A percentile compares a stretch with the other conserved stretches of the same genome.
These are phyloP conservation scores for Cryptosporidium bovis DNA, from an alignment of 169 alveolate genomes.

Conservation along the genomic window DNA sequence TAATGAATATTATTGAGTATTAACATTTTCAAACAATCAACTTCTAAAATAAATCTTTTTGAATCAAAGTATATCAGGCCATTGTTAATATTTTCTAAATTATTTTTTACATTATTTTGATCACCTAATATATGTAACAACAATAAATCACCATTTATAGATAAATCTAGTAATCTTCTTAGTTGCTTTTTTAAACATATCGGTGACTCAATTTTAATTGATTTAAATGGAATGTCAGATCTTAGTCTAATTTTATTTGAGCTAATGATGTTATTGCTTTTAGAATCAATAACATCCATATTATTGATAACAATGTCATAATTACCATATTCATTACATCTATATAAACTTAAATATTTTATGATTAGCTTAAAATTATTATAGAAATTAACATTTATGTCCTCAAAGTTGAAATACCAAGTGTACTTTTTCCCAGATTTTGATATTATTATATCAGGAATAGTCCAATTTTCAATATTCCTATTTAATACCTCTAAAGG, in stretches of 20 bases:
- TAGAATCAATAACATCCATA: neutral
- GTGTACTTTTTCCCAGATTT: constrained; percentile 19
- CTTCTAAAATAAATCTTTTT: constrained; percentile 45
- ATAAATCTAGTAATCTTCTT: constrained; percentile 43
- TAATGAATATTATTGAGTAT: constrained; percentile 2
- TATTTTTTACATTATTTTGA: neutral
- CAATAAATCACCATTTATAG: constrained; percentile 50
- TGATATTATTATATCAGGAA: constrained; percentile 16
- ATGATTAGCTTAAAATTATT: constrained; percentile 1
- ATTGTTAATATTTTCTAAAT: constrained; percentile 21
- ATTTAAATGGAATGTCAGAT: constrained; percentile 50
- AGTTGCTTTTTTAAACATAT: constrained; percentile 44
- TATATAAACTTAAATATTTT: constrained; percentile 26
- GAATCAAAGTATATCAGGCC: constrained; percentile 59
- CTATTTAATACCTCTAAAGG: neutral
- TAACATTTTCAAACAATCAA: constrained; percentile 2
- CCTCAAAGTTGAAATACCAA: constrained; percentile 55
- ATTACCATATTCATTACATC: constrained; percentile 68
- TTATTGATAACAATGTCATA: constrained; percentile 26
- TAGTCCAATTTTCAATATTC: constrained; percentile 8
- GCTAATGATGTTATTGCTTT: neutral
- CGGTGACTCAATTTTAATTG: constrained; percentile 26
- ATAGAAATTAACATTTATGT: constrained; percentile 12
- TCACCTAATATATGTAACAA: constrained; percentile 42
- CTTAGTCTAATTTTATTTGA: constrained; percentile 11